A percentile compares a stretch with the other conserved stretches of the same genome.
These are phyloP conservation scores for Pyrenochaeta sp. DNA, from an alignment of 2,329 filamentous ascomycete genomes.

Conservation along the genomic window DNA sequence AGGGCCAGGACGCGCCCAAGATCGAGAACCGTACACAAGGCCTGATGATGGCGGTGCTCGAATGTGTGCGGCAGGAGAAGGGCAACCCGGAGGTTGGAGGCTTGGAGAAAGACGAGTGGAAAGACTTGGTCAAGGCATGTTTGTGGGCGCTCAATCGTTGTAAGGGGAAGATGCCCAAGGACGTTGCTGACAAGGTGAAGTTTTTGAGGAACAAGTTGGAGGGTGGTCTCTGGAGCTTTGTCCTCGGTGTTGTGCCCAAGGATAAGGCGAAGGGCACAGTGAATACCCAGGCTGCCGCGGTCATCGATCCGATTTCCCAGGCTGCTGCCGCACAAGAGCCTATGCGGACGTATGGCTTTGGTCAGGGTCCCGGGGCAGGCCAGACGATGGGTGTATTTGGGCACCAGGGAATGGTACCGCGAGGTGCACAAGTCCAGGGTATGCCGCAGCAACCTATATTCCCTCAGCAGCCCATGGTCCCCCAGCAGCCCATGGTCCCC, in stretches of 20 bases:
- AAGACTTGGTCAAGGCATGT: slow-evolving; percentile 29
- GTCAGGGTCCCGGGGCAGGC: too few species aligned
- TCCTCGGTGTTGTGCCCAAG: slow-evolving; percentile 12
- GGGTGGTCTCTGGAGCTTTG: slow-evolving; percentile 31
- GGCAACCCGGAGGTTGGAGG: slow-evolving; percentile 24
- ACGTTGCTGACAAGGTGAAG: slow-evolving; percentile 31
- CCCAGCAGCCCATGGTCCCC: too few species aligned
- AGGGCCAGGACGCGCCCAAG: slow-evolving; percentile 17
- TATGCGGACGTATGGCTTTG: slow-evolving; percentile 16
- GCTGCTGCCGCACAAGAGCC: too few species aligned
- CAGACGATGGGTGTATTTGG: too few species aligned
- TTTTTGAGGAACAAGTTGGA: slow-evolving; percentile 33
- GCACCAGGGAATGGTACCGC: too few species aligned
- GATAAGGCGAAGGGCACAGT: not conserved
- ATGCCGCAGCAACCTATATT: too few species aligned
- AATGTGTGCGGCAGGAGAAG: slow-evolving; percentile 31
- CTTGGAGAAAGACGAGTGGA: slow-evolving; percentile 31
- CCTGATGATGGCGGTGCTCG: slow-evolving; percentile 41
- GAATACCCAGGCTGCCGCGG: not conserved
- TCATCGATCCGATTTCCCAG: too few species aligned
- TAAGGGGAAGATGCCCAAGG: slow-evolving; percentile 34
- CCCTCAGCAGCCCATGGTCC: too few species aligned
- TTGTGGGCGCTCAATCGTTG: slow-evolving; percentile 33
- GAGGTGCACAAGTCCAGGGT: too few species aligned
- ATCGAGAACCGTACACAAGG: slow-evolving; percentile 35